These are phyloP conservation scores for Erigeron philadelphicus DNA, from an alignment of 140 eudicot species.

Conservation along the genomic window DNA sequence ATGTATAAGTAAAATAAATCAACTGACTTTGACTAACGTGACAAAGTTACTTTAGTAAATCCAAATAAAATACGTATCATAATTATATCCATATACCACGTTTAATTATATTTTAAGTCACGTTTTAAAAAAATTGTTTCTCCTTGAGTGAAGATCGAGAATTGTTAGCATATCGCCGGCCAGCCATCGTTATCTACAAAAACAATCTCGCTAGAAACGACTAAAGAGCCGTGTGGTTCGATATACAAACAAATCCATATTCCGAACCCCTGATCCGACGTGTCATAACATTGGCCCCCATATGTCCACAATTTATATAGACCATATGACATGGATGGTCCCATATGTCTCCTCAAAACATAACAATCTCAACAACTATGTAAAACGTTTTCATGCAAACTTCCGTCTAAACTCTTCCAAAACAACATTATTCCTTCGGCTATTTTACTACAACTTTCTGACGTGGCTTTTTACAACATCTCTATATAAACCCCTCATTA, in stretches of 20 bases:
- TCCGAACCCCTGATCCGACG: conserved; percentile 34
- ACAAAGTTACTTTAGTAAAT: not conserved
- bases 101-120: not conserved
- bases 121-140: not conserved
- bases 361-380: conserved; percentile 23
- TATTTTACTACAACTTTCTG: not conserved
- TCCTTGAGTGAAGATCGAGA: conserved; percentile 10
- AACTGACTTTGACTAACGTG: too few relatives aligned
- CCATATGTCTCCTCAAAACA: conserved; percentile 35
- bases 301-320: conserved; percentile 18
- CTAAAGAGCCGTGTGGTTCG: conserved; percentile 35
- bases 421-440: conserved; percentile 26
- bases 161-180: conserved; percentile 48
- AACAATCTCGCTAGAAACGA: conserved; percentile 29
- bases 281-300: conserved; percentile 35
- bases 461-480: conserved; percentile 21
- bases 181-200: conserved; percentile 43
- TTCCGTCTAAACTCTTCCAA: conserved; percentile 48
- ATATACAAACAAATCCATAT: conserved; percentile 35
- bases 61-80: not conserved
- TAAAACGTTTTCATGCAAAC: conserved; percentile 32
- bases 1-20: too few relatives aligned
- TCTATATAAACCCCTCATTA: conserved; percentile 35
- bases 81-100: too few relatives aligned
- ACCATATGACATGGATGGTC: conserved; percentile 37